phyloP scores from a whole-genome alignment of 345 rosid genomes.

The Cardamine resedifolia region DNA sequence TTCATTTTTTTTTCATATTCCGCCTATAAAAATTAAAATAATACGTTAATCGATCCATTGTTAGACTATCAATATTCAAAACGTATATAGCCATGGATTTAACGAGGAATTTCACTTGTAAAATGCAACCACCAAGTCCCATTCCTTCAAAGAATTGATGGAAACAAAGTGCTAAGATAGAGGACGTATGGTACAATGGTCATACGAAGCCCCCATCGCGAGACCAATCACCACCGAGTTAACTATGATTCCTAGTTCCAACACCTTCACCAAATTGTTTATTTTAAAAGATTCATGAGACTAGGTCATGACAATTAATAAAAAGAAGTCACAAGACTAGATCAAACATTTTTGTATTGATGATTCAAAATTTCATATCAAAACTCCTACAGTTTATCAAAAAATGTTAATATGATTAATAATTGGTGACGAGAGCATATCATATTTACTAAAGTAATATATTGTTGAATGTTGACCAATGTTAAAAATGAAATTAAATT shows the following conservation, averaged over 20 bases:
- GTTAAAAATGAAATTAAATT: no score
- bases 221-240: constrained; percentile 32
- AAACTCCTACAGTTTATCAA: no score
- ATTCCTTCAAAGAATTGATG: constrained; percentile 35
- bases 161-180: constrained; percentile 30
- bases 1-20: constrained; percentile 21
- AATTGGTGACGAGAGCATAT: no score
- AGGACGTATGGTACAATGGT: constrained; percentile 15
- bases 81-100: not conserved
- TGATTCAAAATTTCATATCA: not conserved
- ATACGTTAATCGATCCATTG: not conserved
- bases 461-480: no score
- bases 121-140: constrained; percentile 24
- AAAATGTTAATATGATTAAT: no score
- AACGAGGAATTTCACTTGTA: not conserved
- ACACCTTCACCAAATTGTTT: not conserved
- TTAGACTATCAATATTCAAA: not conserved
- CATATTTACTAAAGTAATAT: no score
- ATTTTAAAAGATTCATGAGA: not conserved
- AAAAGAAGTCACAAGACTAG: not conserved
- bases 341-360: not conserved
- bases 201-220: constrained; percentile 25
- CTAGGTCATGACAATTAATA: no score
- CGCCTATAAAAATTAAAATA: constrained; percentile 33
- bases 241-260: constrained; percentile 31